Conservation (phyloP, 345 rosid genomes). For the Hibiscus mutabilis region DNA sequence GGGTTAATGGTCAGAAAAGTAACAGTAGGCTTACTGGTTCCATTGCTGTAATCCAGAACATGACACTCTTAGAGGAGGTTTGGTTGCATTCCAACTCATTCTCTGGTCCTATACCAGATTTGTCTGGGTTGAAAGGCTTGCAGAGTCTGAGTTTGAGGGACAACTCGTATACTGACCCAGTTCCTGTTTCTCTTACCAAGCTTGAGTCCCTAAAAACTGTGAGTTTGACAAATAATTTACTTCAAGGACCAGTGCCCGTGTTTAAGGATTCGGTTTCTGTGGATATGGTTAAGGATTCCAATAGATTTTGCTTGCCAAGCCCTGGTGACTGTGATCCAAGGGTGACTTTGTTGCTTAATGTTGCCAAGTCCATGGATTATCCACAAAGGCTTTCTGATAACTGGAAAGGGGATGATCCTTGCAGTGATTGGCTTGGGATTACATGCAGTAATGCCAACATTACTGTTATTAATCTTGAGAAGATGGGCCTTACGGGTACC, state of each 20-base stretch:
- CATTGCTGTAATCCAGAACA: not conserved
- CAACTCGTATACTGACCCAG: not conserved
- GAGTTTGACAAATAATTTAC: not conserved
- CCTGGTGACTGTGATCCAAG: not conserved
- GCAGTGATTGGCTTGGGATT: constrained; percentile 2
- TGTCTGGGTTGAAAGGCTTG: not conserved
- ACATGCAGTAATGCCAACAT: not conserved
- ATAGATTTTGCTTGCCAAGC: not conserved
- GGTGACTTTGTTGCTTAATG: not conserved
- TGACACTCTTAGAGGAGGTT: not conserved
- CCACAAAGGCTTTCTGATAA: not conserved
- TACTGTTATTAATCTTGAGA: not conserved
- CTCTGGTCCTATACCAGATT: not conserved
- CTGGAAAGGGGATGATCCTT: not conserved
- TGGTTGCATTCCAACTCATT: not conserved
- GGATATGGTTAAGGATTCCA: not conserved
- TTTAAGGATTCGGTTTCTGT: not conserved
- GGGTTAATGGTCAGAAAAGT: not conserved
- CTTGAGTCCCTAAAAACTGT: not conserved
- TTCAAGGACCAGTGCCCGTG: not conserved
- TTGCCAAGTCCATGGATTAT: not conserved
- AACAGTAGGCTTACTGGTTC: not conserved
- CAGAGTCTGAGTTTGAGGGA: not conserved
- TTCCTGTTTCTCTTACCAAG: not conserved
- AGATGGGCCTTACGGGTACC: not conserved